These are phyloP conservation scores for Talaromyces sp. DNA, from an alignment of 2,329 filamentous ascomycete genomes.

Conservation along the genomic window DNA sequence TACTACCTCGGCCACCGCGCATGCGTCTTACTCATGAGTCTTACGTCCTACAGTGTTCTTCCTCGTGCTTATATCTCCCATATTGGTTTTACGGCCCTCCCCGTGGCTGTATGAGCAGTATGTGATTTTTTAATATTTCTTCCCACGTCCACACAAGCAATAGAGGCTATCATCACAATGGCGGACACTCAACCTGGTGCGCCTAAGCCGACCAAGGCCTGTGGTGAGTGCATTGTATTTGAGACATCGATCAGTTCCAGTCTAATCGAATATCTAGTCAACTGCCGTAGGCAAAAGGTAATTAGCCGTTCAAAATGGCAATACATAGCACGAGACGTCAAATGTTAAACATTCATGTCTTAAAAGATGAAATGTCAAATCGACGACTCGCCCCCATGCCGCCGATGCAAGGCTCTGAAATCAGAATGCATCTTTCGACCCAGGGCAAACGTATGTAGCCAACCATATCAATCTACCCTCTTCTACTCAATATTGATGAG, in stretches of 20 bases:
- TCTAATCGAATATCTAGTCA: conserved; percentile 17
- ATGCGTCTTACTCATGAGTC: neutral
- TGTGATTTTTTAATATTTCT: neutral
- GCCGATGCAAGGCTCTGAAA: conserved; percentile 22
- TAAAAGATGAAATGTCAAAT: conserved; percentile 29
- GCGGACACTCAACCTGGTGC: conserved; percentile 16
- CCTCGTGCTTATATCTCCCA: neutral
- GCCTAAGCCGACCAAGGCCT: conserved; percentile 29
- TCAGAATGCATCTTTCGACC: conserved; percentile 24
- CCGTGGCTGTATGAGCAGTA: neutral
- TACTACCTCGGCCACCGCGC: neutral
- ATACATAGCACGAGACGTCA: neutral
- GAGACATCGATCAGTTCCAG: neutral
- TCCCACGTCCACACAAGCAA: neutral
- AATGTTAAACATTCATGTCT: neutral
- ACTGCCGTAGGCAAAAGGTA: conserved; percentile 27
- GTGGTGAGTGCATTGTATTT: conserved; percentile 19
- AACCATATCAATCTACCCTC: neutral
- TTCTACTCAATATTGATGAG: neutral
- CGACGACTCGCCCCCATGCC: conserved; percentile 24
- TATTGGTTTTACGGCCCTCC: neutral
- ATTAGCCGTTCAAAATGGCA: neutral
- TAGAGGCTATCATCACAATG: conserved; percentile 12
- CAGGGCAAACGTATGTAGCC: conserved; percentile 23
- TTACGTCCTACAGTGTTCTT: neutral